Base-by-base conservation (phyloP, 495 filamentous ascomycete species). In the Neurospora tetraspora region DNA sequence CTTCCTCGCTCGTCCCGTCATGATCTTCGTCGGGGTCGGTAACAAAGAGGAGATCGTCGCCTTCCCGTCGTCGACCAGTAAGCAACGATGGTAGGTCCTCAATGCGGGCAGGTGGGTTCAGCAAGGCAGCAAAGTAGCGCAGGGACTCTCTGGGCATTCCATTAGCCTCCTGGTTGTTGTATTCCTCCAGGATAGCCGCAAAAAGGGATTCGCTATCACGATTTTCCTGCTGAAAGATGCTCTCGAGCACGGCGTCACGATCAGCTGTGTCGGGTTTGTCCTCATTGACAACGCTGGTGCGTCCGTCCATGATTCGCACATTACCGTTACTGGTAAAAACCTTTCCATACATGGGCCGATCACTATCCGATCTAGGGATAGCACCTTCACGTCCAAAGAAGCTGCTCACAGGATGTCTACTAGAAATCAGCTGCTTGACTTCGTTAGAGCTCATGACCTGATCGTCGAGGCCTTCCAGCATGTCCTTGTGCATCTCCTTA, bases 401-500 rank as follows among this genome's bases (percentile, higher is more conserved):
- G 85, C 92, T 81, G 86, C 92, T 95, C 70, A 96, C 87, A 3
- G 93, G 93, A 74, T 93, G 91, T 70, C 92, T 88, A 39, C 92
- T 88, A 36, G 89, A 84, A 7, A 96, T 85, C 37, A 96, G 86
- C 74, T 92, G 90, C 43, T 92, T 88, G 18, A 91, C 90, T 70
- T 92, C 91, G 68, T 81, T 86, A 23, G 89, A 89, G 71, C 91
- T 90, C 77, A 93, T 86, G 68, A 89, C 89, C 73, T 94, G 91
- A 71, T 96, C 93, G 74, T 96, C 92, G 78, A 94, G 86, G 4
- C 88, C 89, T 31, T 92, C 91, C 59, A 97, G 85, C 76, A 97
- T 91, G 74, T 98, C 94, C 68, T 87, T 87, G 42, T 94, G 93
- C 75, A 96, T 88, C 77, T 97, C 91, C 75, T 93, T 91, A 77